Evolutionary conservation across 2,329 filamentous ascomycete species (phyloP).

Genomic region (Colletotrichum caudatum): DNA sequence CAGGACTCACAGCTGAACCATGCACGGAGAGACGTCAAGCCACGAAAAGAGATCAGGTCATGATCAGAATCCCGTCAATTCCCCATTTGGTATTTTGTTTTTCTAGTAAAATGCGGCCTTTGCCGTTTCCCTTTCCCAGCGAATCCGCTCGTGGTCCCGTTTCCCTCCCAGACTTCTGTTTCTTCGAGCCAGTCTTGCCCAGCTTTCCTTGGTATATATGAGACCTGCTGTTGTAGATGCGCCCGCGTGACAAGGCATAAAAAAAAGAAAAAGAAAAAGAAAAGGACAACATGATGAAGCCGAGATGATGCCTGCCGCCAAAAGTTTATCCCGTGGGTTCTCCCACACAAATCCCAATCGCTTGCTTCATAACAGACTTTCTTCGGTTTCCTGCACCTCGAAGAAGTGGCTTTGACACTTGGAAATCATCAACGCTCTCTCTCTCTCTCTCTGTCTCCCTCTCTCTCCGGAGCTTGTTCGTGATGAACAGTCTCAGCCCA

Average conservation of each 20-base stretch:
- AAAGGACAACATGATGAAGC: neutral
- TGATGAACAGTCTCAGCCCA: conserved; percentile 5
- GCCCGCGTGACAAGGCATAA: neutral
- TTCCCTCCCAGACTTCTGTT: conserved; percentile 22
- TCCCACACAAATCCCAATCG: conserved; percentile 15
- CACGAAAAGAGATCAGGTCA: neutral
- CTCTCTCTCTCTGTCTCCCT: neutral
- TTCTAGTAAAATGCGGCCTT: neutral
- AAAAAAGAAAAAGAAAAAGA: neutral
- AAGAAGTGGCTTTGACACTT: neutral
- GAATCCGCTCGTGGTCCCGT: neutral
- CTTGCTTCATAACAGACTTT: conserved; percentile 16
- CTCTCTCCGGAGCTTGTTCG: neutral
- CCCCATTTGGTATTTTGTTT: neutral
- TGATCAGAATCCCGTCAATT: neutral
- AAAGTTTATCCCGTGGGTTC: neutral
- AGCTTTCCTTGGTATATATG: neutral
- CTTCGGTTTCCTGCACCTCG: conserved; percentile 28
- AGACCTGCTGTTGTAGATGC: neutral
- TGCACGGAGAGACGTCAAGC: neutral
- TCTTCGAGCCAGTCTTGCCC: conserved; percentile 4
- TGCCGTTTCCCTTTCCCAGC: neutral
- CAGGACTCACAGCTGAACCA: neutral
- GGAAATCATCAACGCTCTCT: conserved; percentile 8
- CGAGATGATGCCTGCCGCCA: conserved; percentile 4